Percentiles rank a stretch among this genome's conserved stretches.
Conservation (phyloP, 108 stramenopile species). For the Skeletonema potamos region DNA sequence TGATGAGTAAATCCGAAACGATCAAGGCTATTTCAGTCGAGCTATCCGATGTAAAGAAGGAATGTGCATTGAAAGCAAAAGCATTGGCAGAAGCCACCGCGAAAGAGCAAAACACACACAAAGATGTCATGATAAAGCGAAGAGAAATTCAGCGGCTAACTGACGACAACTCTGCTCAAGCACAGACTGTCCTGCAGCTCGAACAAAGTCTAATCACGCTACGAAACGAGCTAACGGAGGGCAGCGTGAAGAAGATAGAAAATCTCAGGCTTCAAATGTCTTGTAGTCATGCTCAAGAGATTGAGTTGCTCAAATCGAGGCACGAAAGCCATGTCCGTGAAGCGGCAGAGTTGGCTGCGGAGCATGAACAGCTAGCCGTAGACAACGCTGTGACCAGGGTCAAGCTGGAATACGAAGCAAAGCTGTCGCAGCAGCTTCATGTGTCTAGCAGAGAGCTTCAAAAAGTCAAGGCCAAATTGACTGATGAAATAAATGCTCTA, state of each 20-base stretch:
- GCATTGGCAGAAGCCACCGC: not conserved
- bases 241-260: slow-evolving; percentile 1
- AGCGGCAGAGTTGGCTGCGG: slow-evolving; percentile 10
- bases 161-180: not conserved
- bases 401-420: slow-evolving; percentile 24
- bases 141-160: not conserved
- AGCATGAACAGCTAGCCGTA: slow-evolving; percentile 27
- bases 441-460: slow-evolving; percentile 2
- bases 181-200: slow-evolving; percentile 5
- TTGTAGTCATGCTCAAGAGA: slow-evolving; percentile 24
- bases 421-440: slow-evolving; percentile 10
- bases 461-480: slow-evolving; percentile 5
- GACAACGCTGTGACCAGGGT: slow-evolving; percentile 22
- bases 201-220: slow-evolving; percentile 1
- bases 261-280: slow-evolving; percentile 10
- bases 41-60: not conserved
- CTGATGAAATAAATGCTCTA: slow-evolving; percentile 5
- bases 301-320: slow-evolving; percentile 27
- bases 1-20: not conserved
- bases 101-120: not conserved
- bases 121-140: not conserved
- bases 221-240: slow-evolving; percentile 21
- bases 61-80: not conserved
- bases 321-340: slow-evolving; percentile 21
- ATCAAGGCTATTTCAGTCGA: not conserved